A percentile compares a stretch with the other conserved stretches of the same genome.
phyloP scores from a whole-genome alignment of 2,329 filamentous ascomycete species.

The Paramyrothecium roridum region DNA sequence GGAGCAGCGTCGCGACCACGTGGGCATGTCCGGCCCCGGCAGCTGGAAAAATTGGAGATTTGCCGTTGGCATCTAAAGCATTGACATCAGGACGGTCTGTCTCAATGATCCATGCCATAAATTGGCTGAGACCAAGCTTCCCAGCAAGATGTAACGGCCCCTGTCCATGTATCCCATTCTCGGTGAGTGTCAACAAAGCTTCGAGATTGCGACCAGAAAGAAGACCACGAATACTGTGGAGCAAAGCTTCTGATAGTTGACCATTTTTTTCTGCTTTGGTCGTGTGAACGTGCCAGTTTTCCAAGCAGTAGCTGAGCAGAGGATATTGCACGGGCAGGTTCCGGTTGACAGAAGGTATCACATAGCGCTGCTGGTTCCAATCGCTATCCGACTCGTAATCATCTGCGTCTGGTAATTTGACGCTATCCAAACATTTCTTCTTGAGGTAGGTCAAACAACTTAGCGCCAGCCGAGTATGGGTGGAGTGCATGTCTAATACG shows the following conservation, averaged over 20 bases:
- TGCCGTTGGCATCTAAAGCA: neutral
- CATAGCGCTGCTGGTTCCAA: conserved; percentile 4
- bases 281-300: conserved; percentile 24
- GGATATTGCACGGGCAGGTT: conserved; percentile 10
- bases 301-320: conserved; percentile 23
- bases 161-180: neutral
- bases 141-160: neutral
- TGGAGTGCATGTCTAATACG: conserved; percentile 10
- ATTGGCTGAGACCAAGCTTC: neutral
- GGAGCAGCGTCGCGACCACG: too few relatives aligned
- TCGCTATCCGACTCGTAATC: conserved; percentile 1
- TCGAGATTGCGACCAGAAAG: neutral
- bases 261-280: too few relatives aligned
- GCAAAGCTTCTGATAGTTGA: too few relatives aligned
- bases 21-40: neutral
- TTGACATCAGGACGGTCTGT: neutral
- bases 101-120: neutral
- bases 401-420: conserved; percentile 1
- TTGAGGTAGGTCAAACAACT: conserved; percentile 15
- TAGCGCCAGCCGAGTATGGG: conserved; percentile 15
- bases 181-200: neutral
- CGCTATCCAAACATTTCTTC: conserved; percentile 4
- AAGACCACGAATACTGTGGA: neutral
- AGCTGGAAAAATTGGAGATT: neutral
- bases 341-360: neutral